Conservation (phyloP, 768 basidiomycete genomes). For the Panellus pusillus region DNA sequence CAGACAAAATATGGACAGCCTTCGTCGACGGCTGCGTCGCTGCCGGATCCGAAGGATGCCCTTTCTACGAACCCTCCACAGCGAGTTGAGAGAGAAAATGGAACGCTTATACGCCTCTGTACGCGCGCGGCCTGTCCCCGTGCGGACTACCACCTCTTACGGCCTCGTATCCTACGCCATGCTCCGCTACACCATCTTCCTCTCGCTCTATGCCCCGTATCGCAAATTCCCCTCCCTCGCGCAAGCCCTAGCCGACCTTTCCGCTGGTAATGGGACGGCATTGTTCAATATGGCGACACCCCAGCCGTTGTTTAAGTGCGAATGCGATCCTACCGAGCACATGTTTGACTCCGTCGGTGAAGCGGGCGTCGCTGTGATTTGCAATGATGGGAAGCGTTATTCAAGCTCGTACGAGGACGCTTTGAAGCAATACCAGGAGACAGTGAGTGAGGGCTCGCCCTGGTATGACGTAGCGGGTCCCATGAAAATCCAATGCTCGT, state of each 20-base stretch:
- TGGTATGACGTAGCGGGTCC: slow-evolving; percentile 7
- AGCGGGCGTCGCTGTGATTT: not conserved
- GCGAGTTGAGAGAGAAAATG: slow-evolving; percentile 35
- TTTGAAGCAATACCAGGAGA: not conserved
- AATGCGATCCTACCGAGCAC: slow-evolving; percentile 24
- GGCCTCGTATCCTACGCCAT: slow-evolving; percentile 38
- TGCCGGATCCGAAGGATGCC: slow-evolving; percentile 36
- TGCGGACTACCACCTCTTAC: slow-evolving; percentile 30
- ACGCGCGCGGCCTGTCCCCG: slow-evolving; percentile 33
- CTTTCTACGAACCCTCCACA: slow-evolving; percentile 39
- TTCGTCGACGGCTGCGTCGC: slow-evolving; percentile 39
- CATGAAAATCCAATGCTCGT: not conserved
- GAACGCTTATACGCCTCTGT: slow-evolving; percentile 34
- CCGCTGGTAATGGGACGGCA: slow-evolving; percentile 29
- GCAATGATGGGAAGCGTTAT: slow-evolving; percentile 14
- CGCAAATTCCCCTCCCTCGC: slow-evolving; percentile 32
- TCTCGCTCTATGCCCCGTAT: slow-evolving; percentile 37
- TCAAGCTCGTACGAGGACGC: not conserved
- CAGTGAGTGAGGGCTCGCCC: slow-evolving; percentile 1
- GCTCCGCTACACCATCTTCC: slow-evolving; percentile 32
- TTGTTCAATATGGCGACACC: slow-evolving; percentile 24
- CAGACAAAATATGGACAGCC: slow-evolving; percentile 33
- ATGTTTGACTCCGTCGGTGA: slow-evolving; percentile 1
- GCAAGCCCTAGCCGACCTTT: slow-evolving; percentile 38
- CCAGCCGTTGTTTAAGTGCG: slow-evolving; percentile 27